phyloP scores from a whole-genome alignment of 1,139 yeast species.

The Blastobotrys buckinghamii region DNA sequence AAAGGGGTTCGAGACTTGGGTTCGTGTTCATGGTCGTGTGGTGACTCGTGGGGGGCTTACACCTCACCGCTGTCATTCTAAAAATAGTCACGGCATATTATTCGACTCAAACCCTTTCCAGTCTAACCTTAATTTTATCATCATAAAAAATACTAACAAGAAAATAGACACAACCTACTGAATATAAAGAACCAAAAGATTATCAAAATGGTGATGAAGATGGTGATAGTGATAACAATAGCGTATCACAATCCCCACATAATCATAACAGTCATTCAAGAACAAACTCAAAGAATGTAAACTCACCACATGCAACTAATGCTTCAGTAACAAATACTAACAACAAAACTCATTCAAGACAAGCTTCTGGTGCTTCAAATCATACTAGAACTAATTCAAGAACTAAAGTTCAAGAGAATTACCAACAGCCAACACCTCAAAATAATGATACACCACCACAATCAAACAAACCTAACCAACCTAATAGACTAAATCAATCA shows the following conservation, averaged over 20 bases:
- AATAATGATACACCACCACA: background rate
- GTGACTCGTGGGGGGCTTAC: too few species aligned
- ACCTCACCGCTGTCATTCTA: too few species aligned
- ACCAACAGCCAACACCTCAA: background rate
- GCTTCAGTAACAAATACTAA: background rate
- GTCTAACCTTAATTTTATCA: background rate
- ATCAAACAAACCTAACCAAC: too few species aligned
- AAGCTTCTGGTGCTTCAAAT: background rate
- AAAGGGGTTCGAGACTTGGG: too few species aligned
- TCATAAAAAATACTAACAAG: background rate
- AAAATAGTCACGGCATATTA: too few species aligned
- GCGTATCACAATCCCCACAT: constrained; percentile 1
- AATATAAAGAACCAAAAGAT: constrained; percentile 28
- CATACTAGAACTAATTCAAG: background rate
- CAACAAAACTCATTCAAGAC: background rate
- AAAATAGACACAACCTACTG: constrained; percentile 28
- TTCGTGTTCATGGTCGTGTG: background rate
- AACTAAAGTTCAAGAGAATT: background rate
- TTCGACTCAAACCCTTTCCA: too few species aligned
- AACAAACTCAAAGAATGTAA: too few species aligned
- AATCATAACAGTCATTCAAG: background rate
- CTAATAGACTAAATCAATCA: too few species aligned
- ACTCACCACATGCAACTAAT: background rate
- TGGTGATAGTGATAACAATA: constrained; percentile 20
- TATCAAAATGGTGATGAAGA: constrained; percentile 22